These are phyloP conservation scores for Taphrina communis DNA, from an alignment of 1,139 yeast species.

Conservation along the genomic window DNA sequence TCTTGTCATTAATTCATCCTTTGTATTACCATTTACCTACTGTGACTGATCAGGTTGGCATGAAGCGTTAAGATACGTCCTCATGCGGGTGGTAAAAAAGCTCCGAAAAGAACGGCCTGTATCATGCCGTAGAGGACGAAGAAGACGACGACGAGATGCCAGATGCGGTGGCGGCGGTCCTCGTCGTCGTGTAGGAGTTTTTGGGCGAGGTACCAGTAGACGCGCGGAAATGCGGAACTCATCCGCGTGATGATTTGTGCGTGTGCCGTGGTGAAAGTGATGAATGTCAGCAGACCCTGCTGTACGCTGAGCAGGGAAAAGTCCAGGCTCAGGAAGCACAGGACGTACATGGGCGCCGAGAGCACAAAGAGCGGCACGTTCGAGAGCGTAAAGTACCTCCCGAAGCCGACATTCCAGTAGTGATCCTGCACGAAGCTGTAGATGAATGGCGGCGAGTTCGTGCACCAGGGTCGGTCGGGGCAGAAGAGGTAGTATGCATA, in stretches of 20 bases:
- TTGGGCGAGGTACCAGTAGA: conserved; percentile 72
- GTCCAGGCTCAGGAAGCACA: conserved; percentile 44
- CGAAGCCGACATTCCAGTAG: conserved; percentile 86
- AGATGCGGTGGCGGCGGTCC: neutral
- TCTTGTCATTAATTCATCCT: no score
- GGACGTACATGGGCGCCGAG: conserved; percentile 61
- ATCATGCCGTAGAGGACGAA: conserved; percentile 33
- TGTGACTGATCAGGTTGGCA: no score
- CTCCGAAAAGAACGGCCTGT: conserved; percentile 36
- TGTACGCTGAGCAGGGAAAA: conserved; percentile 49
- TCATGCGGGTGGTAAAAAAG: conserved; percentile 33
- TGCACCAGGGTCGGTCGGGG: conserved; percentile 81
- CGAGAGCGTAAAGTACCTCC: conserved; percentile 78
- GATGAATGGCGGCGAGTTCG: conserved; percentile 61
- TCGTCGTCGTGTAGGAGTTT: conserved; percentile 21
- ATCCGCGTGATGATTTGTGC: conserved; percentile 85
- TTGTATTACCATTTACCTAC: no score
- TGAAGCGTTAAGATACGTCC: neutral
- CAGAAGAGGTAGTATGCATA: conserved; percentile 67
- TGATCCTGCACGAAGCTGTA: conserved; percentile 75
- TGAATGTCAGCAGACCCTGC: conserved; percentile 55
- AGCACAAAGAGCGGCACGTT: conserved; percentile 85
- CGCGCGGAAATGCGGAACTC: conserved; percentile 74
- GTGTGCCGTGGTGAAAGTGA: conserved; percentile 72
- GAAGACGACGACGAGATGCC: conserved; percentile 22